A percentile compares a stretch with the other conserved stretches of the same genome.
Evolutionary conservation across 257 asterid genomes (phyloP).

Genomic region (Solanum sejunctum): DNA sequence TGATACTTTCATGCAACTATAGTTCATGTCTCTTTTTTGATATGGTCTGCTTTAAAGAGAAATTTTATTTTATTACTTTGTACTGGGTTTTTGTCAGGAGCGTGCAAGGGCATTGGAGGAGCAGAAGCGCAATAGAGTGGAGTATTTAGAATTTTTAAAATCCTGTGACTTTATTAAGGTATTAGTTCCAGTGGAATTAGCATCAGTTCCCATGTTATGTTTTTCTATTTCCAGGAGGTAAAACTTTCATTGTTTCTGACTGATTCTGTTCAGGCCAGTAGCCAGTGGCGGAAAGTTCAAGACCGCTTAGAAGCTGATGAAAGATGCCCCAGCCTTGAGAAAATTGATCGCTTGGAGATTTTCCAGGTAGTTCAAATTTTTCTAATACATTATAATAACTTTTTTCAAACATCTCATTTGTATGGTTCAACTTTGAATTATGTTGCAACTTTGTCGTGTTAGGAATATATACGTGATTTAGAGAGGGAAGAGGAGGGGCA

Average conservation of each 20-base stretch:
- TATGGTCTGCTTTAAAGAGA: not conserved
- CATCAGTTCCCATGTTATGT: not conserved
- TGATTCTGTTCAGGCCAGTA: constrained; percentile 52
- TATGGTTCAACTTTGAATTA: not conserved
- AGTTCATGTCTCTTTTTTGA: not conserved
- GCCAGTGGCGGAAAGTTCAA: constrained; percentile 98
- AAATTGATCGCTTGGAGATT: constrained; percentile 78
- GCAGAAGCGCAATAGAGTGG: constrained; percentile 48
- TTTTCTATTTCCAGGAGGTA: not conserved
- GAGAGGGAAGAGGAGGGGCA: constrained; percentile 95
- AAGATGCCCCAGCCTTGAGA: constrained; percentile 87
- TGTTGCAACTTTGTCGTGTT: constrained; percentile 19
- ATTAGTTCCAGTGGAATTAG: not conserved
- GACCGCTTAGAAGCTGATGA: constrained; percentile 84
- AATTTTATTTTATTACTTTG: not conserved
- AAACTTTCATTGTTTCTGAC: not conserved
- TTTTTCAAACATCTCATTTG: not conserved
- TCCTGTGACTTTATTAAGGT: constrained; percentile 88
- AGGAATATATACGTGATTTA: constrained; percentile 84
- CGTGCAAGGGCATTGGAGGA: constrained; percentile 83
- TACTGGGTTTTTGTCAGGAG: constrained; percentile 40
- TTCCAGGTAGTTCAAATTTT: constrained; percentile 55
- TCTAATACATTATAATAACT: not conserved
- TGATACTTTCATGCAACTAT: not conserved
- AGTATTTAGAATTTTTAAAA: constrained; percentile 66